Base-by-base conservation (phyloP, 2,329 filamentous ascomycete species). In the Fusarium sp. region DNA sequence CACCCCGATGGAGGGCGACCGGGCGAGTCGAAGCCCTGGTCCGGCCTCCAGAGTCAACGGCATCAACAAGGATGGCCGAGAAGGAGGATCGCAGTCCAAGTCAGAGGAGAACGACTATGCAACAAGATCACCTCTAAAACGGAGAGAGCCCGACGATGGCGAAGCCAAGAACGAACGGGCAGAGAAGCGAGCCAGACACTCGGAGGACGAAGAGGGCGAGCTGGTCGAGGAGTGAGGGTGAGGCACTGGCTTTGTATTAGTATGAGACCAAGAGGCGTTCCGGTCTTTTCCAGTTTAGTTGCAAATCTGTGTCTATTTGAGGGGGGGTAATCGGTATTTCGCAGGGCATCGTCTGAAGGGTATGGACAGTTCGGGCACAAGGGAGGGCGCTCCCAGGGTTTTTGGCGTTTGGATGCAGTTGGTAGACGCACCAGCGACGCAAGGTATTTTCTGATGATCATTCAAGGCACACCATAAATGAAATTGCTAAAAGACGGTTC, bases 1-100 rank as follows among this genome's bases (percentile, higher is more conserved):
- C 35, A 89, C 88, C 1, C 86, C 87, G 1, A 82, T 85, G 72
- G 84, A 85, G 52, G 80, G 83, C 12, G 87, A 89, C 35, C 83
- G 86, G 52, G 83, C 82, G 15, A 89, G 87, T 30, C 86, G 86
- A 71, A 89, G 87, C 69, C 88, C 88, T 63, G 88, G 86, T 45
- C 86, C 86, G 0, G 83, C 77, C 30, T 77, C 74, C 27, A 82
- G 80, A 58, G 74, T 79, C 1, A 87, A 87, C 52, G 86, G 85
- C 27, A 73, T 80, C n/a, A 82, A 83, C 45, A 80, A 79, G 12
- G 78, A 81, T 27, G 78, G 71, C 60, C 73, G 69, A 58, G 71
- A 70, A 12, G 77, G 79, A 20, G 82, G 78, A n/a, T 83, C 84
- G 9, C 82, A 83, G 64, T 70, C 78, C n/a, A 80, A 80, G n/a